Base-by-base conservation (phyloP, 176 grass and related monocot species). In the Carex pumila region DNA sequence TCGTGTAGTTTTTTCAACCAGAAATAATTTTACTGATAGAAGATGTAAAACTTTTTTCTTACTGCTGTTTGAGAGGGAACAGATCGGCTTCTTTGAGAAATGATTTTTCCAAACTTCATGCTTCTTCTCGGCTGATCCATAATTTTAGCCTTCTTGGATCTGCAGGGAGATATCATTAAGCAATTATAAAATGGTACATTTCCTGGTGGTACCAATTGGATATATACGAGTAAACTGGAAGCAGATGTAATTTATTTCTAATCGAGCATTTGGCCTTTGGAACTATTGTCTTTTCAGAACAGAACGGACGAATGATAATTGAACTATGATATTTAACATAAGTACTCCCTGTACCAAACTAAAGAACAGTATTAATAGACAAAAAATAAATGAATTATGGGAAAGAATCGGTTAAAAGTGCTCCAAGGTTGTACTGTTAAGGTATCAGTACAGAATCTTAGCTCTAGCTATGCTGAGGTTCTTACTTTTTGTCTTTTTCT, bases 61-160 rank as follows among this genome's bases (percentile, higher is more conserved):
- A 81, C 81, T 87, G 92, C 91, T 89, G 79, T 81, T 84, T 89
- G 85, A 82, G 82, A 84, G 0, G 87, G 88, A 70, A 94, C 14
- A 1, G 91, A 88, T 72, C 86, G 89, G 79, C 91, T 88, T 78
- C 86, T 92, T 49, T 89, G 88, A 80, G 90, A 87, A 41, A 88
- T 80, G 54, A 89, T 79, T 79, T 71, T 85, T 80, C 91, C 91
- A 73, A 92, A 80, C 86, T 92, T 89, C 14, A 91, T 84, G 43
- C 89, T 88, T 67, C 49, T 94, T 86, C 80, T 90, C 67, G 90
- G 87, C 45, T 89, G 82, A 56, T 94, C 94, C 94, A 97, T 94
- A 52, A 75, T 43, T 9, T 63, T 56, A 37, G 17, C 12, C 3
- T 82, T 29, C 18, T 79, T 39, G 15, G 47, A 83, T 54, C 58